Evolutionary conservation across 345 rosid species (phyloP).

Genomic region (Salix koriyanagi): DNA sequence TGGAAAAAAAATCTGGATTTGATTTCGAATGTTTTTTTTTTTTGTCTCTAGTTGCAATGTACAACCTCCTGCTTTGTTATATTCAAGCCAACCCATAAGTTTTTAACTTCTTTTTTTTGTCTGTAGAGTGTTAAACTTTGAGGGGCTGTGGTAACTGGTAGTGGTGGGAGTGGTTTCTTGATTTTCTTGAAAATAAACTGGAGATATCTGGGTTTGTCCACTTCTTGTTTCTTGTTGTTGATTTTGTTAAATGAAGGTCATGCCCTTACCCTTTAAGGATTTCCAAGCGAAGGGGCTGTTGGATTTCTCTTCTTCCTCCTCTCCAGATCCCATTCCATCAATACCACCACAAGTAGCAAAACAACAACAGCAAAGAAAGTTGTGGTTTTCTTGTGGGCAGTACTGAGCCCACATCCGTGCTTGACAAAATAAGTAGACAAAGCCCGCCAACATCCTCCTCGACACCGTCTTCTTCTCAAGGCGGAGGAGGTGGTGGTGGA

Average conservation of each 20-base stretch:
- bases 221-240: slow-evolving; percentile 14
- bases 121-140: neutral
- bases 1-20: slow-evolving; percentile 11
- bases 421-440: slow-evolving; percentile 48
- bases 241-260: slow-evolving; percentile 56
- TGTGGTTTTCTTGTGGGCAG: slow-evolving; percentile 42
- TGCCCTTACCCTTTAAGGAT: slow-evolving; percentile 73
- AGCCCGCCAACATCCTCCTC: slow-evolving; percentile 63
- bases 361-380: slow-evolving; percentile 27
- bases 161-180: neutral
- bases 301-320: slow-evolving; percentile 9
- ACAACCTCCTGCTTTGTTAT: neutral
- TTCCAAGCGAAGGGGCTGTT: slow-evolving; percentile 74
- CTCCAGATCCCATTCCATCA: slow-evolving; percentile 27
- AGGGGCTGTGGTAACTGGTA: neutral
- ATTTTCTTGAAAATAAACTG: slow-evolving; percentile 18
- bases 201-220: slow-evolving; percentile 21
- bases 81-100: neutral
- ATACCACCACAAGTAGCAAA: slow-evolving; percentile 23
- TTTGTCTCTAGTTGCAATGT: neutral
- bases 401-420: slow-evolving; percentile 57
- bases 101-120: neutral
- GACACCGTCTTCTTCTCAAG: slow-evolving; percentile 76
- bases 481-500: slow-evolving; percentile 35
- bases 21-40: neutral